Conservation (phyloP, 2,329 filamentous ascomycete genomes). For the Passalora sequoiae region DNA sequence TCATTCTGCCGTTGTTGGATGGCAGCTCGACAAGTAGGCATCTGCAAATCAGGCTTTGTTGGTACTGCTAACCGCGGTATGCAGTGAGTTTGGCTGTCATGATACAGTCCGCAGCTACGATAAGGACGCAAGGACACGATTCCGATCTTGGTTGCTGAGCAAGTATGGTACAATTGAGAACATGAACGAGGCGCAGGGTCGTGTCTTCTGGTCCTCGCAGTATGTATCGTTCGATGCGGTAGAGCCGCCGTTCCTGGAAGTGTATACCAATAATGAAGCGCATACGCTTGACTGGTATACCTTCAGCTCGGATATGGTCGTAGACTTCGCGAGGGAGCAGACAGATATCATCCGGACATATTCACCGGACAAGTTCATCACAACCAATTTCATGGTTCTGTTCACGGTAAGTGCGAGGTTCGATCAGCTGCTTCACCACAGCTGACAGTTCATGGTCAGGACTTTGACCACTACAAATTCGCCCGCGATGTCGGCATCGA, state of each 20-base stretch:
- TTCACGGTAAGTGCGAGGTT: conserved; percentile 7
- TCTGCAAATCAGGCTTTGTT: neutral
- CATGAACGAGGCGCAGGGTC: conserved; percentile 24
- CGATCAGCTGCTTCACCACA: neutral
- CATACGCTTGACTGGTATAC: conserved; percentile 25
- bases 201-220: conserved; percentile 26
- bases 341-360: conserved; percentile 16
- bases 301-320: conserved; percentile 26
- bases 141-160: conserved; percentile 21
- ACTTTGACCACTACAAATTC: conserved; percentile 25
- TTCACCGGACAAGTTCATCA: conserved; percentile 20
- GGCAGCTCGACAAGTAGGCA: conserved; percentile 23
- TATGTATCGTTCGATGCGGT: conserved; percentile 23
- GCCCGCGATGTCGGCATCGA: conserved; percentile 24
- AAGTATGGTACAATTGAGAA: conserved; percentile 25
- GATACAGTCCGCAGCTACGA: conserved; percentile 25
- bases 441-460: conserved; percentile 2
- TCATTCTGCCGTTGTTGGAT: conserved; percentile 18
- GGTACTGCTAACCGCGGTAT: neutral
- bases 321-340: conserved; percentile 25
- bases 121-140: conserved; percentile 22
- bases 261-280: conserved; percentile 25
- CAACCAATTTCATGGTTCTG: conserved; percentile 24
- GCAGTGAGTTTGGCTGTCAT: conserved; percentile 24
- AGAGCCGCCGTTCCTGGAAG: conserved; percentile 22